These are phyloP conservation scores for Coniochaeta sp. DNA, from an alignment of 2,329 filamentous ascomycete genomes.

Conservation along the genomic window DNA sequence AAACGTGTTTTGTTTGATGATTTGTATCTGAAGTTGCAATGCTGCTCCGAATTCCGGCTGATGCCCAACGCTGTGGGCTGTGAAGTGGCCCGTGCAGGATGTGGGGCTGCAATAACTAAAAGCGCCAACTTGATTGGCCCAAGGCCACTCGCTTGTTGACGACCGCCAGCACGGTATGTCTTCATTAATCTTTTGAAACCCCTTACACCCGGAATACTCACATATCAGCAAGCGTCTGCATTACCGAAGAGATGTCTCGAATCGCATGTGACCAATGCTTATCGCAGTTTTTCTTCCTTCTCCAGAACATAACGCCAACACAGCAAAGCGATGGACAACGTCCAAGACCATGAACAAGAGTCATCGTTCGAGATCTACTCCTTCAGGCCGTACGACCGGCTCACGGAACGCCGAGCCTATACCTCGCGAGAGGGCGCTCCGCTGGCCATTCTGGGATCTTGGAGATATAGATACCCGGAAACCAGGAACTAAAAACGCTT, in stretches of 20 bases:
- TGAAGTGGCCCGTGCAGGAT: background rate
- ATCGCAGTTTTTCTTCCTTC: background rate
- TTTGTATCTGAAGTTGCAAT: background rate
- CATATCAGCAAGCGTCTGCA: background rate
- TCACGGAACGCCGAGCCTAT: background rate
- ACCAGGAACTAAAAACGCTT: background rate
- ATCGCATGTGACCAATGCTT: background rate
- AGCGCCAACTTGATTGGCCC: background rate
- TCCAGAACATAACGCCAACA: no score
- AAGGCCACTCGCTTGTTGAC: background rate
- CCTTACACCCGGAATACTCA: background rate
- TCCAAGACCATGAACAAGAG: background rate
- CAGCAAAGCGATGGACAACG: background rate
- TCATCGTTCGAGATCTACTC: background rate
- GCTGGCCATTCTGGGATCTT: conserved; percentile 1
- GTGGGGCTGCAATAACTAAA: background rate
- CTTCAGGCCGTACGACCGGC: background rate
- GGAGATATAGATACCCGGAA: background rate
- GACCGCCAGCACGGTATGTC: background rate
- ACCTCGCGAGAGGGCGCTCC: background rate
- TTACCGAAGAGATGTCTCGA: background rate
- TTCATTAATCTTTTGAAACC: background rate
- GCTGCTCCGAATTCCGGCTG: background rate
- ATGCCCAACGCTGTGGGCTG: background rate
- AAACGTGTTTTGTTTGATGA: background rate